Base-by-base conservation (phyloP, 1,284 basidiomycete genomes). In the Spongispora temasekensis region DNA sequence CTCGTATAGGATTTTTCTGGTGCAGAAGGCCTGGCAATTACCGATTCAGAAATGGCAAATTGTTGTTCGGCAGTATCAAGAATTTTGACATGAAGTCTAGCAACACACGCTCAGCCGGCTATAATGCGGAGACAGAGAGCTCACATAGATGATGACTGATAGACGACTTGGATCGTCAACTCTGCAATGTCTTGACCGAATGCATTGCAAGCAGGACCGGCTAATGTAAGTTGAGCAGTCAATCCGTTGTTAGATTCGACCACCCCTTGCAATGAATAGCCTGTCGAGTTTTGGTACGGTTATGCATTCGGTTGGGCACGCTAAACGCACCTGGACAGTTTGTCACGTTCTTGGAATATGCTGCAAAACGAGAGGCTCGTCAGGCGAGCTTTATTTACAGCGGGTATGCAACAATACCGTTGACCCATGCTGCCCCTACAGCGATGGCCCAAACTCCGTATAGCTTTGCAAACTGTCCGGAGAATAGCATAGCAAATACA, bases 81-180 rank as follows among this genome's bases (percentile, higher is more conserved):
- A 48, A 93, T 87, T 67, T 91, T 87, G 42, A 94, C 89, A 61
- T 89, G 90, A 9, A 94, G 79, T 35, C 88, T 89, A 25, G 13
- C 17, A 32, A 30, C n/a, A n/a, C n/a, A 19, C 42, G 19, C 15
- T 58, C 10, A 52, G 23, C 37, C 13, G 4, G 13, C n/a, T 6
- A 5, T 31, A 17, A 32, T 35, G 34, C 15, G 27, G 10, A 28
- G 15, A 44, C 15, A 46, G 55, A 37, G 31, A 67, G 61, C 85
- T 3, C 19, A 70, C 86, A 85, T 78, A 17, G 79, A 74, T 27
- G 81, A 80, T 65, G 82, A 82, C 68, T 91, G 88, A 64, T 90
- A 89, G 23, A 80, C 81, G 13, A 90, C 87, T 66, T 86, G 72
- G 21, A 93, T 76, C 2, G 83, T 87, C 32, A 93, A 79, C 53